A percentile compares a stretch with the other conserved stretches of the same genome.
Conservation (phyloP, 2,329 filamentous ascomycete genomes). For the Setomelanomma holmii region DNA sequence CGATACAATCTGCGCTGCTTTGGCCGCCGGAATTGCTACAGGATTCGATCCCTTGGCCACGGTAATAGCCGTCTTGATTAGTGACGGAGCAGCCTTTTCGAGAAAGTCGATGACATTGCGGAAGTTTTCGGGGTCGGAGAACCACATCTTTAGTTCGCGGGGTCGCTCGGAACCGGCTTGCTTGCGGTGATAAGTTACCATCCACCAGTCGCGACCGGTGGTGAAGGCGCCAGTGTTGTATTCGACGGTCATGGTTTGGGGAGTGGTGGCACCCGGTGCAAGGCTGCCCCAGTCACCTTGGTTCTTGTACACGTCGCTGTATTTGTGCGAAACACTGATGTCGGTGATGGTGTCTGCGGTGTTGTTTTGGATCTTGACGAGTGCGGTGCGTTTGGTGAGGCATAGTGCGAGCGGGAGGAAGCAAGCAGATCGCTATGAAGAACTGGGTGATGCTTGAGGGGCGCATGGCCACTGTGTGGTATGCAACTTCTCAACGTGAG, state of each 20-base stretch:
- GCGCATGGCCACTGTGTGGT: background rate
- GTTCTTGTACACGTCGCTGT: conserved; percentile 14
- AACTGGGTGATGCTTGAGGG: background rate
- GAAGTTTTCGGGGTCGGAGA: conserved; percentile 8
- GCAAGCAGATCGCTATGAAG: conserved; percentile 5
- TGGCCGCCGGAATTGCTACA: conserved; percentile 2
- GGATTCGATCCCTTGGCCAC: conserved; percentile 5
- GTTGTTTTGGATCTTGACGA: conserved; percentile 16
- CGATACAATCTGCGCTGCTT: conserved; percentile 7
- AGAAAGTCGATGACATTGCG: conserved; percentile 13
- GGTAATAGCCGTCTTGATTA: conserved; percentile 12
- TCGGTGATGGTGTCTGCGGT: conserved; percentile 12
- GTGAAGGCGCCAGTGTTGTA: conserved; percentile 13
- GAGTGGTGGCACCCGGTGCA: background rate
- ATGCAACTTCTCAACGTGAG: background rate
- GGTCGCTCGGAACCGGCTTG: conserved; percentile 2
- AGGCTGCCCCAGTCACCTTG: conserved; percentile 5
- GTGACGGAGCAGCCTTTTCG: conserved; percentile 4
- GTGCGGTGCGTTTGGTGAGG: conserved; percentile 10
- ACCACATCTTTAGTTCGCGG: conserved; percentile 10
- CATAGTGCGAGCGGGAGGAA: conserved; percentile 4
- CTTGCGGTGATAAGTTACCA: conserved; percentile 12
- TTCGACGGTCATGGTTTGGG: conserved; percentile 5
- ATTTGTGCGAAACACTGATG: conserved; percentile 13
- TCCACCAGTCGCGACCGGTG: conserved; percentile 14